A percentile compares a stretch with the other conserved stretches of the same genome.
These are phyloP conservation scores for Melampsora occidentalis DNA, from an alignment of 1,284 basidiomycete species.

Conservation along the genomic window DNA sequence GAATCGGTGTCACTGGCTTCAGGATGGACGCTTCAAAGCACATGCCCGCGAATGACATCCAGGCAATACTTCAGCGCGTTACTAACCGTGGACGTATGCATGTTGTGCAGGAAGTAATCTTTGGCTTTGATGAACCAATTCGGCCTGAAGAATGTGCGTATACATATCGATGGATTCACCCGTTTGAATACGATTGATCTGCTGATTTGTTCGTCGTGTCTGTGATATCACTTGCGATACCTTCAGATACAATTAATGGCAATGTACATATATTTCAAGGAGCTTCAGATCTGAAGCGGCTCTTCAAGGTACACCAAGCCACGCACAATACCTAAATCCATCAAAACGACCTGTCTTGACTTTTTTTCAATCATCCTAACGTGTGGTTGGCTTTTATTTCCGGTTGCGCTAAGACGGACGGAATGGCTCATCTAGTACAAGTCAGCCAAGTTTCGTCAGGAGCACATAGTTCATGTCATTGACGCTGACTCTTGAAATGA, in stretches of 20 bases:
- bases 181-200: no score
- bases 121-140: conserved; percentile 24
- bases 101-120: conserved; percentile 40
- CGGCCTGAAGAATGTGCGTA: conserved; percentile 35
- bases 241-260: conserved; percentile 29
- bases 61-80: conserved; percentile 10
- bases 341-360: no score
- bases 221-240: background rate
- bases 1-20: conserved; percentile 19
- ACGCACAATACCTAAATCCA: no score
- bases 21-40: conserved; percentile 39
- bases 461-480: no score
- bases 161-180: no score
- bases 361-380: no score
- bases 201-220: background rate
- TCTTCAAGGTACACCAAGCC: conserved; percentile 17
- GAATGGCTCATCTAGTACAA: no score
- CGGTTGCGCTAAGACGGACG: no score
- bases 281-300: conserved; percentile 30
- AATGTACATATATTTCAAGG: conserved; percentile 39
- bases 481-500: no score
- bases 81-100: background rate
- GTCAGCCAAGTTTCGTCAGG: no score
- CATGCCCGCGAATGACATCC: conserved; percentile 27
- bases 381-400: no score